Evolutionary conservation across 1,139 yeast genomes (phyloP).

Genomic region (Yamadazyma sp.): DNA sequence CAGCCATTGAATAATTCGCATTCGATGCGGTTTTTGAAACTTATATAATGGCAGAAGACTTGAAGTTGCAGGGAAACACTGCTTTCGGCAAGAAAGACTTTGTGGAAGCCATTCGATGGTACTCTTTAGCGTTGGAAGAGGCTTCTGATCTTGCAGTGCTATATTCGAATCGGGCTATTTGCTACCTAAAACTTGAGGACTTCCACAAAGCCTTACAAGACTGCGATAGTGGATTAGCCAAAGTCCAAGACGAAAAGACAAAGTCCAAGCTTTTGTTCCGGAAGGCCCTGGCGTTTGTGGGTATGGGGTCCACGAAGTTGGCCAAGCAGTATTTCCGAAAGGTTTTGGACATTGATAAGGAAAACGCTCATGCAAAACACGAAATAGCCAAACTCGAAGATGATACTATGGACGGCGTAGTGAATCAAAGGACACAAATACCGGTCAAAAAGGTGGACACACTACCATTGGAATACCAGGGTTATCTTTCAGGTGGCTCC

Average conservation of each 20-base stretch:
- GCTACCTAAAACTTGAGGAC: conserved; percentile 56
- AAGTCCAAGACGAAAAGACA: conserved; percentile 32
- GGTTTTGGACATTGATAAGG: conserved; percentile 49
- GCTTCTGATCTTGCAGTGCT: conserved; percentile 62
- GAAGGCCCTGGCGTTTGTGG: conserved; percentile 47
- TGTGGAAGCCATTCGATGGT: conserved; percentile 57
- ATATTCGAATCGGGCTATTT: conserved; percentile 79
- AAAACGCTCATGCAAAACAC: conserved; percentile 32
- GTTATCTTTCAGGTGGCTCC: conserved; percentile 4
- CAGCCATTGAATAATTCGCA: conserved; percentile 2
- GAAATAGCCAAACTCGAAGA: conserved; percentile 20
- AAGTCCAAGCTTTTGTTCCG: conserved; percentile 59
- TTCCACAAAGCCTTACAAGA: conserved; percentile 61
- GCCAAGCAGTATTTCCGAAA: conserved; percentile 37
- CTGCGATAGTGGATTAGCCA: conserved; percentile 55
- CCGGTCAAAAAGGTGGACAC: conserved; percentile 45
- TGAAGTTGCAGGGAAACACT: conserved; percentile 60
- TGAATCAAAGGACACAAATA: conserved; percentile 19
- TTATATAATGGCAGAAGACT: conserved; percentile 15
- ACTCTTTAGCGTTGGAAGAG: conserved; percentile 62
- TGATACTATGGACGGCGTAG: conserved; percentile 4
- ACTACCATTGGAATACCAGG: conserved; percentile 37
- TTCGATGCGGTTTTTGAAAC: not conserved
- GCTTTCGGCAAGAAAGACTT: conserved; percentile 59
- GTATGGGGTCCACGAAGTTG: conserved; percentile 26